These are phyloP conservation scores for Vicia sativa DNA, from an alignment of 306 rosid species.

Conservation along the genomic window DNA sequence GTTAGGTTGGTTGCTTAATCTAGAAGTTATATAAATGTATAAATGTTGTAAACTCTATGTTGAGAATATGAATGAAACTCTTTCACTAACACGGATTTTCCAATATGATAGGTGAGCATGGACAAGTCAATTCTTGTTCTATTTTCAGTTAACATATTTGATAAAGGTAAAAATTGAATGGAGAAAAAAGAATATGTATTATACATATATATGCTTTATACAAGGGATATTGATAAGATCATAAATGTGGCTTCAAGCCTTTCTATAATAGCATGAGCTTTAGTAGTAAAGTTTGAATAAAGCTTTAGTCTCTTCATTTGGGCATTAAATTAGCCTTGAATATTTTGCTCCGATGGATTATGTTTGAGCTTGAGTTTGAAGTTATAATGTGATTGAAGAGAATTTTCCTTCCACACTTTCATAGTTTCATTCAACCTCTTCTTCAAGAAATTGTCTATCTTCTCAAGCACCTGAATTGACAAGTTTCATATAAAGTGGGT, in stretches of 20 bases:
- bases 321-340: constrained; percentile 6
- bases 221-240: neutral
- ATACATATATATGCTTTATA: neutral
- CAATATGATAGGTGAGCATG: no score
- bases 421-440: neutral
- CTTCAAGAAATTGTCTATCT: neutral
- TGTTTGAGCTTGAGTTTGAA: neutral
- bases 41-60: no score
- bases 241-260: constrained; percentile 1
- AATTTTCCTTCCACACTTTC: neutral
- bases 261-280: neutral
- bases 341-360: neutral
- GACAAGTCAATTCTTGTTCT: neutral
- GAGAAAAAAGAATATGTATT: neutral
- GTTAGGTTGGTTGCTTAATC: no score
- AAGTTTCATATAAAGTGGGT: neutral
- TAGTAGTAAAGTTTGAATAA: neutral
- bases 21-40: no score
- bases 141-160: neutral
- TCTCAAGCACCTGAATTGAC: neutral
- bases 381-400: neutral
- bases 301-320: neutral
- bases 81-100: no score
- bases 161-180: neutral
- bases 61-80: no score